Base-by-base conservation (phyloP, 2,329 filamentous ascomycete genomes). In the Trichoderma atrobrunneum region DNA sequence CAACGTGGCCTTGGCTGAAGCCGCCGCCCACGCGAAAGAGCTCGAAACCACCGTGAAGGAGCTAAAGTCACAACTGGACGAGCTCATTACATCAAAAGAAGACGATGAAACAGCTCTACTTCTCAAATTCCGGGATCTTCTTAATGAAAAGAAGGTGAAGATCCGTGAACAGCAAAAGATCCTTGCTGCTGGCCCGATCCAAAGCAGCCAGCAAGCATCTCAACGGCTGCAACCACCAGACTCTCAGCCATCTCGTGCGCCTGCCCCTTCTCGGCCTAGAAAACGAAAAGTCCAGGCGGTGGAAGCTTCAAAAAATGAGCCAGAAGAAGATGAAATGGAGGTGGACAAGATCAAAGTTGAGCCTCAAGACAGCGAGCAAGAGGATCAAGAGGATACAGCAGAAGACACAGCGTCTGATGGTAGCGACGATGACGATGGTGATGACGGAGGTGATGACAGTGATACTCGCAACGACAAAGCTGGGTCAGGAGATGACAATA, bases 101-200 rank as follows among this genome's bases (percentile, higher is more conserved):
- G 87, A 88, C 21, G 87, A 93, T 74, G 92, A 95, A 80, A 85
- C 86, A 1, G 85, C 86, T 21, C 82, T 95, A 71, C 81, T 95
- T 1, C 87, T 88, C 73, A 93, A 93, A 78, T 93, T 93, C 76
- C 87, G 88, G 70, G 84, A 88, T 70, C 83, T 95, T 2, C 82
- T 95, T 1, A 95, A 95, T 76, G 89, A 92, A 79, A 95, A 95
- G 83, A 95, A 95, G 80, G 84, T 91, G 67, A 94, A 93, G 81
- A 94, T 95, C 64, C 84, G 92, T 57, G 88, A 94, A 76, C 92
- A 94, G 80, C 90, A 92, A 76, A 86, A 87, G 51, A 81, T 92
- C 24, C 81, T 94, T 28, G 80, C 82, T 4, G 75, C 82, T 2
- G 84, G 84, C 3, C 85, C 66, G 2, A 32, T 69, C 16, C 66